Evolutionary conservation across 1,284 basidiomycete species (phyloP), one percentile per base, ranked within the genome.

Genomic region (Cryptococcus maquisensis): DNA sequence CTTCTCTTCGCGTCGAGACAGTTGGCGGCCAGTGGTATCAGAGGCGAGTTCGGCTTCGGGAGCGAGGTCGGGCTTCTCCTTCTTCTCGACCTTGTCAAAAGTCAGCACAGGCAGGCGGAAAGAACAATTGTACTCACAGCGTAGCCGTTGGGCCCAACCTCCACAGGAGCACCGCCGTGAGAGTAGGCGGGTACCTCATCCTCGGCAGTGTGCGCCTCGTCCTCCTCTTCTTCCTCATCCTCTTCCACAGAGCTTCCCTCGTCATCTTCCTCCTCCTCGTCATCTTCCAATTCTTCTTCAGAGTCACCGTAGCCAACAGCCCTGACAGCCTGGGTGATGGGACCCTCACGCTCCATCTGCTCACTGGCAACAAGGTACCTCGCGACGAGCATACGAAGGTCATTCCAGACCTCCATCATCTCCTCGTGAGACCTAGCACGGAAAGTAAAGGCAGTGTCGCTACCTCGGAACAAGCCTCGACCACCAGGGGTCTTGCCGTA

Each of bases 401-500:
- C 96, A 76, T 98, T 98, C 95, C 96, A 98, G 89, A 96, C 97
- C 78, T 98, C 95, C 91, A 98, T 94, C 90, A 98, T 92, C 71
- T 97, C 95, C 64, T 98, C 94, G 69, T 90, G 85, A 63, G 84
- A 87, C 60, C 94, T 81, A 43, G 89, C 84, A 49, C 93, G 84
- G 83, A 98, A 98, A 45, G 86, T 91, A 85, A 90, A 98, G 23
- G 90, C 90, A 56, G 79, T 78, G 54, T 81, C 80, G 60, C 74
- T 75, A 54, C 76, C 72, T 56, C 78, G 74, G 57, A 79, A 75
- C 55, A 81, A 69, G 58, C 81, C 73, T 66, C 79, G 60, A 9
- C 85, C 85, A 4, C 84, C 86, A 13, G 80, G 84, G 3, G 90
- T 90, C 67, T 74, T 74, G 59, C 75, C 75, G 59, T 68, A 68